These are phyloP conservation scores for Jacaranda copaia DNA, from an alignment of 257 asterid species.

Conservation along the genomic window DNA sequence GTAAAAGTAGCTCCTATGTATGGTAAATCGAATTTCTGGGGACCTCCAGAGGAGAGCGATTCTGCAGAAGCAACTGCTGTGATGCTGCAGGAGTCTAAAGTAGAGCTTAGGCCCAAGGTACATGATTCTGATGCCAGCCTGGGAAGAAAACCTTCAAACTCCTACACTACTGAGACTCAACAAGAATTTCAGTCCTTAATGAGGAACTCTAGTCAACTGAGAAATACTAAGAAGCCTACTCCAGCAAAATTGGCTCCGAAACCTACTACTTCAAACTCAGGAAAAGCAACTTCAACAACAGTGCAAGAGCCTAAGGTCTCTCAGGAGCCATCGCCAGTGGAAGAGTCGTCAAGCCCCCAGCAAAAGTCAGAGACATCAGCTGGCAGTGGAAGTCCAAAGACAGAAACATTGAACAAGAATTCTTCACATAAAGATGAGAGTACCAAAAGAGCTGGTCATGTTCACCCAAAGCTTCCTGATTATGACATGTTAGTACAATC, in stretches of 20 bases:
- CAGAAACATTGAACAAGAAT: constrained; percentile 36
- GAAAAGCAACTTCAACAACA: constrained; percentile 42
- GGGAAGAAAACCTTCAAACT: constrained; percentile 38
- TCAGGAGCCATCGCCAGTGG: constrained; percentile 42
- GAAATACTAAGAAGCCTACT: constrained; percentile 44
- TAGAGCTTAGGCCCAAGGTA: constrained; percentile 19
- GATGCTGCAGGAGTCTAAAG: constrained; percentile 34
- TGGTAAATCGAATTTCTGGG: constrained; percentile 43
- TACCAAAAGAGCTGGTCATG: constrained; percentile 73
- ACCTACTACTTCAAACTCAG: constrained; percentile 33
- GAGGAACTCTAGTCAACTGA: constrained; percentile 37
- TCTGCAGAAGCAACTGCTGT: constrained; percentile 36
- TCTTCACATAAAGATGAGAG: constrained; percentile 46
- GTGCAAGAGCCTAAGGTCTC: constrained; percentile 45
- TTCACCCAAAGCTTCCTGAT: constrained; percentile 95
- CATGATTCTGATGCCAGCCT: constrained; percentile 25
- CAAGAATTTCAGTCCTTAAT: constrained; percentile 33
- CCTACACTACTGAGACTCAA: constrained; percentile 31
- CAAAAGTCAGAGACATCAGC: constrained; percentile 35
- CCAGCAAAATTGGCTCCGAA: constrained; percentile 38
- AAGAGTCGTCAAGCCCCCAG: constrained; percentile 41
- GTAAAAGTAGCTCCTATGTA: constrained; percentile 39
- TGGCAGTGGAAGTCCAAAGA: constrained; percentile 41
- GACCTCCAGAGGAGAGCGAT: constrained; percentile 34
- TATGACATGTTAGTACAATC: constrained; percentile 66